Evolutionary conservation across 176 grass and related monocot species (phyloP).

Genomic region (Triticum dicoccoides): DNA sequence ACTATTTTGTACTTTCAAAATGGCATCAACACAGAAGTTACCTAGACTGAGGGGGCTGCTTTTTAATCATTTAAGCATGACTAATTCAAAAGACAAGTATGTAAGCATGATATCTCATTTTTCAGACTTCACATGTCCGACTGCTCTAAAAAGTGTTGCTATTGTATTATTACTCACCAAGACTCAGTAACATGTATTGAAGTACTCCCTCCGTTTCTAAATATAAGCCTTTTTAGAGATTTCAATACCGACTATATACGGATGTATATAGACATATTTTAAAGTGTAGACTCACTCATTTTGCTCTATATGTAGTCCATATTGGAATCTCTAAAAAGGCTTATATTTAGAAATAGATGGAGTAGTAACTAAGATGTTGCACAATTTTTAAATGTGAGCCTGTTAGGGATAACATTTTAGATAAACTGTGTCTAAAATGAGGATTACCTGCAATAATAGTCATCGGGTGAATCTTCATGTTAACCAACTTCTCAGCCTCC

Average conservation of each 20-base stretch:
- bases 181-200: not conserved
- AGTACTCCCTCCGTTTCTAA: no score
- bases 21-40: not conserved
- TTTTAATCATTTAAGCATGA: not conserved
- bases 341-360: no score
- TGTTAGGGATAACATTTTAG: not conserved
- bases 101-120: not conserved
- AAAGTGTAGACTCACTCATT: no score
- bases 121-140: not conserved
- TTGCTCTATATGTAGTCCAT: no score
- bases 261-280: no score
- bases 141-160: not conserved
- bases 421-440: not conserved
- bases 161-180: not conserved
- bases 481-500: conserved; percentile 83
- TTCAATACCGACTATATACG: no score
- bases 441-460: conserved; percentile 93
- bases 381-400: not conserved
- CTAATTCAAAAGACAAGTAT: not conserved
- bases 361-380: not conserved
- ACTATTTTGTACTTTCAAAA: no score
- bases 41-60: not conserved
- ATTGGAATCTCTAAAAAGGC: no score
- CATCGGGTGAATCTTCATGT: conserved; percentile 95
- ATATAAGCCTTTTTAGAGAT: no score